A percentile compares a stretch with the other conserved stretches of the same genome.
phyloP scores from a whole-genome alignment of 768 basidiomycete species.

The Phlebiopsis flavidoalba region DNA sequence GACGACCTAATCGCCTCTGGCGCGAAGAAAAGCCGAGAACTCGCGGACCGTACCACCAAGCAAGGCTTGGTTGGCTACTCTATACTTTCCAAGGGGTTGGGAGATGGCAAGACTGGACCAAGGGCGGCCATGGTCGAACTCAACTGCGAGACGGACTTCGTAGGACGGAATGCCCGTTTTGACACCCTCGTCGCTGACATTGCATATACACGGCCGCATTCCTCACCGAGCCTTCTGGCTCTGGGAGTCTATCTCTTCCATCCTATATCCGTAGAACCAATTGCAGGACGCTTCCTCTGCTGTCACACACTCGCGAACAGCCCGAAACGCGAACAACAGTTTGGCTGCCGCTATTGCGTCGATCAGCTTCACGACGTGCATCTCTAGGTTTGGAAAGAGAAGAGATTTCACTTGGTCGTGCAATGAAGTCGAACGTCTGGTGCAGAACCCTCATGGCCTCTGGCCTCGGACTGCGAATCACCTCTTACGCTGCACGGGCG shows the following conservation, averaged over 20 bases:
- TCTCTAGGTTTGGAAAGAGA: conserved; percentile 80
- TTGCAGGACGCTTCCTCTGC: conserved; percentile 64
- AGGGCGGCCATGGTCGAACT: conserved; percentile 88
- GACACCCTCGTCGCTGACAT: conserved; percentile 70
- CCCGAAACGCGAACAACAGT: conserved; percentile 42
- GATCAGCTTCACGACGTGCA: conserved; percentile 57
- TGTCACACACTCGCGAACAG: conserved; percentile 35
- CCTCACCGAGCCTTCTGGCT: conserved; percentile 46
- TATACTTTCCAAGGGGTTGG: conserved; percentile 58
- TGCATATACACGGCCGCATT: conserved; percentile 75
- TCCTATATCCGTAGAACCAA: conserved; percentile 45
- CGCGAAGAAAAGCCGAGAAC: conserved; percentile 73
- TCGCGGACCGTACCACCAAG: conserved; percentile 65
- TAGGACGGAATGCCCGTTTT: conserved; percentile 82
- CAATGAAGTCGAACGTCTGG: conserved; percentile 36
- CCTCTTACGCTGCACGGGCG: conserved; percentile 63
- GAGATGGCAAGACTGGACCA: conserved; percentile 31
- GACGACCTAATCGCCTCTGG: conserved; percentile 68
- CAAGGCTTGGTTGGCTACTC: conserved; percentile 81
- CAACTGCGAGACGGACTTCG: conserved; percentile 97
- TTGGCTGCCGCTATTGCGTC: conserved; percentile 57
- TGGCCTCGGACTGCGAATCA: conserved; percentile 40
- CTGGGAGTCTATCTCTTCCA: conserved; percentile 35
- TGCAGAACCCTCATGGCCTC: conserved; percentile 32
- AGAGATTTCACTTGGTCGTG: conserved; percentile 67